Evolutionary conservation across 164 flowering plant genomes (phyloP).

Genomic region (Taxillus chinensis): DNA sequence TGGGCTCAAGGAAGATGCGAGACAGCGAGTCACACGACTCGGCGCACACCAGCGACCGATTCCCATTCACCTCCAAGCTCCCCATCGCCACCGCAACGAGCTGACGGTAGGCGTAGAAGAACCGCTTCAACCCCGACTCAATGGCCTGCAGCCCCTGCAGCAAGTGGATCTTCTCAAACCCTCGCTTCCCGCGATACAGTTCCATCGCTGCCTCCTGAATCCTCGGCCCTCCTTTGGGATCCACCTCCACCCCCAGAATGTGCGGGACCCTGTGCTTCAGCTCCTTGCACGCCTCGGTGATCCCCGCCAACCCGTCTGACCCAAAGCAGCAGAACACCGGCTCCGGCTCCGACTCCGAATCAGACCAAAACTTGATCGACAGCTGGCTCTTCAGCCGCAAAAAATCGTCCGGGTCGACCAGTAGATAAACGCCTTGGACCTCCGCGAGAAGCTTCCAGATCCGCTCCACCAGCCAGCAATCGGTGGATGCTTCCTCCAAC

Average conservation of each 20-base stretch:
- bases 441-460: constrained; percentile 66
- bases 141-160: constrained; percentile 71
- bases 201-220: constrained; percentile 86
- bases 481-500: constrained; percentile 35
- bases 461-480: constrained; percentile 56
- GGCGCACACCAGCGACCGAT: constrained; percentile 14
- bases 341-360: constrained; percentile 31
- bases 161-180: constrained; percentile 44
- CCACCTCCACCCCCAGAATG: constrained; percentile 74
- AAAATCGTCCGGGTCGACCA: constrained; percentile 85
- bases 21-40: constrained; percentile 39
- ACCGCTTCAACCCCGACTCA: constrained; percentile 63
- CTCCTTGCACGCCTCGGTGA: constrained; percentile 47
- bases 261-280: constrained; percentile 71
- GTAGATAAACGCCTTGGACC: constrained; percentile 54
- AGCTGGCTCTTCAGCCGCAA: constrained; percentile 54
- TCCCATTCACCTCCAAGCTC: constrained; percentile 65
- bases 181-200: constrained; percentile 38
- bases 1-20: constrained; percentile 60
- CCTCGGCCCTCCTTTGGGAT: constrained; percentile 90
- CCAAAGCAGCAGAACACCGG: constrained; percentile 63
- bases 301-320: constrained; percentile 43
- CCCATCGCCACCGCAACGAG: constrained; percentile 60
- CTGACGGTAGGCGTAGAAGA: constrained; percentile 63
- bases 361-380: constrained; percentile 29